Conservation (phyloP, 75 land plant genomes). For the Selaginella moellendorffii region DNA sequence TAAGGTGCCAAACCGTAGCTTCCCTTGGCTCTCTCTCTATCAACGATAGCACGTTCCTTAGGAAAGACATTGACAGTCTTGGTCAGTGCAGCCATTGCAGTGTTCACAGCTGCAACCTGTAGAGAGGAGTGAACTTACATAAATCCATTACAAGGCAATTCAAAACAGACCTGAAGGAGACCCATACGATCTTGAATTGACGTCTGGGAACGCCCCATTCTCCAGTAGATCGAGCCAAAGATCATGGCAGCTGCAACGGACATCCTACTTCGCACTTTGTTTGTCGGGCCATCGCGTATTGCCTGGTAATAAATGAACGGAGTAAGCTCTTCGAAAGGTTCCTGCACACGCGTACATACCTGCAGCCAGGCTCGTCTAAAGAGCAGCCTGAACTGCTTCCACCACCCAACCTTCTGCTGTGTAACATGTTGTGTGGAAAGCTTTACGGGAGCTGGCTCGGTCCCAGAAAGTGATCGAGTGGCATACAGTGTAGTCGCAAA, state of each 20-base stretch:
- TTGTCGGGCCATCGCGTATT: conserved; percentile 85
- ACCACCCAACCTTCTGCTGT: conserved; percentile 54
- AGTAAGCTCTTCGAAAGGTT: background rate
- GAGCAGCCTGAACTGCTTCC: conserved; percentile 71
- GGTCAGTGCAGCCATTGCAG: conserved; percentile 99
- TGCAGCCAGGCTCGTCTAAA: conserved; percentile 97
- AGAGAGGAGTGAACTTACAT: background rate
- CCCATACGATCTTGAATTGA: conserved; percentile 99
- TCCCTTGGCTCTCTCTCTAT: conserved; percentile 82
- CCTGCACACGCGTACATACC: conserved; percentile 26
- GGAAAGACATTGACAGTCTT: conserved; percentile 99
- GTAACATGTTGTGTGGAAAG: background rate
- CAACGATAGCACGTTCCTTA: conserved; percentile 83
- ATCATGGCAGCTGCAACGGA: conserved; percentile 88
- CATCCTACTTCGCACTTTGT: conserved; percentile 84
- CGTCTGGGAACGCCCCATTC: conserved; percentile 86
- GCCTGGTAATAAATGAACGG: conserved; percentile 33
- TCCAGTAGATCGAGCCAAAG: conserved; percentile 98
- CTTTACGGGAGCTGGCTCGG: background rate
- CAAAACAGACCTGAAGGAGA: conserved; percentile 58
- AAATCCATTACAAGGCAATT: background rate
- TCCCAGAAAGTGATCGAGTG: background rate
- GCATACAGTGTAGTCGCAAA: conserved; percentile 17
- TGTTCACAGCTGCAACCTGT: conserved; percentile 97
- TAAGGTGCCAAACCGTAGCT: conserved; percentile 86